These are phyloP conservation scores for Triticum urartu DNA, from an alignment of 176 grass and related monocot species.

Conservation along the genomic window DNA sequence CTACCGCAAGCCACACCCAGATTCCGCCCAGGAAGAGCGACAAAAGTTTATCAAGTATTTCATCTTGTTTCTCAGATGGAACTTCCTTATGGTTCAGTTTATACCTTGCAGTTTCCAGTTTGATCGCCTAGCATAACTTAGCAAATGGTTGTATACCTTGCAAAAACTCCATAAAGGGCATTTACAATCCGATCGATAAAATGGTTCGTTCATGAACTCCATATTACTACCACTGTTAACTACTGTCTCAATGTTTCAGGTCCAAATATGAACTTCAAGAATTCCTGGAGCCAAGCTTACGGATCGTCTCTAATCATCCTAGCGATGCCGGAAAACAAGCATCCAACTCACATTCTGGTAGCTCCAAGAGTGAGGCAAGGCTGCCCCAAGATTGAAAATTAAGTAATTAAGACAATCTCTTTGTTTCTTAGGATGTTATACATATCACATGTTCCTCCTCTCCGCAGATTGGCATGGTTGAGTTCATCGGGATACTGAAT, in stretches of 20 bases:
- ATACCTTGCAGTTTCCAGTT: slow-evolving; percentile 4
- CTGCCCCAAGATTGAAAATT: background rate
- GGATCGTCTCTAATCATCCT: slow-evolving; percentile 53
- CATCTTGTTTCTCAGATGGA: background rate
- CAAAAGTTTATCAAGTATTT: slow-evolving; percentile 67
- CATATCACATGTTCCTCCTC: background rate
- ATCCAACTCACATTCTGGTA: slow-evolving; percentile 30
- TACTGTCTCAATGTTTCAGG: slow-evolving; percentile 30
- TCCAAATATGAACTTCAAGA: slow-evolving; percentile 84
- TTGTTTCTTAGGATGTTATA: background rate
- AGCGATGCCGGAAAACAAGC: slow-evolving; percentile 30
- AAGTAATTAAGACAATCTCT: background rate
- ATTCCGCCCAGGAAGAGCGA: slow-evolving; percentile 57
- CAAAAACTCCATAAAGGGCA: background rate
- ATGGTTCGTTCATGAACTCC: background rate
- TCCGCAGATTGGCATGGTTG: slow-evolving; percentile 48
- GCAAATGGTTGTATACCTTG: background rate
- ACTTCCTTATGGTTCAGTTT: background rate
- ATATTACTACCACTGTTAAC: background rate
- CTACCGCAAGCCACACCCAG: slow-evolving; percentile 57
- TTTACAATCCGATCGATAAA: background rate
- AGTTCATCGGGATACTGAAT: slow-evolving; percentile 75
- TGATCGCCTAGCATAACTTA: background rate
- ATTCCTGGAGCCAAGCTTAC: slow-evolving; percentile 77
- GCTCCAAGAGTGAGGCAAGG: slow-evolving; percentile 45